Percentiles rank a stretch among this genome's conserved stretches.
Evolutionary conservation across 2,329 filamentous ascomycete genomes (phyloP).

Genomic region (Aspergillus neoniger): DNA sequence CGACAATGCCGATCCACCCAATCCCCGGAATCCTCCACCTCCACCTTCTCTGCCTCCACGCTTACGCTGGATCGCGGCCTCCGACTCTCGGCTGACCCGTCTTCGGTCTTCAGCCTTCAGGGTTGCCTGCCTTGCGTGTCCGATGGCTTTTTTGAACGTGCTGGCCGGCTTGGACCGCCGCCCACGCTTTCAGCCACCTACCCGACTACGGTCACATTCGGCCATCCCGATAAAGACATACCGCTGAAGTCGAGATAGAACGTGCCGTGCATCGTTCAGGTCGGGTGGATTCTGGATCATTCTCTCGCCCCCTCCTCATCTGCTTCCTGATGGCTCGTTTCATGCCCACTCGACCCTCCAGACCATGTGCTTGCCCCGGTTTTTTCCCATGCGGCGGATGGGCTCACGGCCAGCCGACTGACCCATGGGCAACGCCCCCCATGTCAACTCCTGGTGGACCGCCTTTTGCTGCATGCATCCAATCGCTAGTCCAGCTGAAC

Average conservation of each 20-base stretch:
- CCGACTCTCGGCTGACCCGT: not conserved
- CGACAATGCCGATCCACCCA: not conserved
- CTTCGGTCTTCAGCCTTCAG: not conserved
- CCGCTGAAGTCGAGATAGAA: not conserved
- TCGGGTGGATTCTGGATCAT: not conserved
- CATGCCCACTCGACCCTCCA: conserved; percentile 3
- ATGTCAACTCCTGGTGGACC: conserved; percentile 5
- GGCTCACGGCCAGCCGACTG: conserved; percentile 8
- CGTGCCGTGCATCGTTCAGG: not conserved
- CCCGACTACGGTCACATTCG: conserved; percentile 19
- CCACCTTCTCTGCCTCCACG: not conserved
- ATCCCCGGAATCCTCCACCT: conserved; percentile 1
- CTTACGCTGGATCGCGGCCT: not conserved
- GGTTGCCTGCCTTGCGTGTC: not conserved
- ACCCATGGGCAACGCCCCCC: conserved; percentile 1
- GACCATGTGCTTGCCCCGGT: conserved; percentile 2
- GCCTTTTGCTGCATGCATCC: conserved; percentile 6
- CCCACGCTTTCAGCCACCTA: not conserved
- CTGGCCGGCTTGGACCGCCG: not conserved
- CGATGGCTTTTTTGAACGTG: not conserved
- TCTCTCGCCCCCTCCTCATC: not conserved
- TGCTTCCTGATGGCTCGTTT: conserved; percentile 1
- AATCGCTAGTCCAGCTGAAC: not conserved
- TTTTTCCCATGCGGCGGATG: not conserved
- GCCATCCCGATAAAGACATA: conserved; percentile 3